These are phyloP conservation scores for Starmerella sirachaensis DNA, from an alignment of 805 yeast species.

Conservation along the genomic window DNA sequence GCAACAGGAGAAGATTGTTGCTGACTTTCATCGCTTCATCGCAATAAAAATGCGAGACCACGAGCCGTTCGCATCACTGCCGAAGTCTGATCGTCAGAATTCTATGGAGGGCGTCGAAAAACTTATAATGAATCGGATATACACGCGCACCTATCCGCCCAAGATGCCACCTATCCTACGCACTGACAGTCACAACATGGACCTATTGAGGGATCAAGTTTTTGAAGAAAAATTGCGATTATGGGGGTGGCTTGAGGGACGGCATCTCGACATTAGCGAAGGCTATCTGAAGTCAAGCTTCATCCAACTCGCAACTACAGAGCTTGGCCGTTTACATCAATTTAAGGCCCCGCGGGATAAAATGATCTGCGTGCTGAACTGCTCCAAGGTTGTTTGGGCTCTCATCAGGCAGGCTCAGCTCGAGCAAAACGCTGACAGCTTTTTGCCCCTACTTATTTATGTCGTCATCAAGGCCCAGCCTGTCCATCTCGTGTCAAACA, in stretches of 20 bases:
- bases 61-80: slow-evolving; percentile 52
- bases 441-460: slow-evolving; percentile 77
- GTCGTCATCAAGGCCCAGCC: slow-evolving; percentile 63
- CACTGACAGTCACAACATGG: slow-evolving; percentile 48
- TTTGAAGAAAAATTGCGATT: slow-evolving; percentile 44
- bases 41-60: slow-evolving; percentile 31
- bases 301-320: slow-evolving; percentile 55
- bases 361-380: slow-evolving; percentile 76
- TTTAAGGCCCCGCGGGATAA: slow-evolving; percentile 93
- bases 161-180: slow-evolving; percentile 37
- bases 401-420: slow-evolving; percentile 54
- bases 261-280: slow-evolving; percentile 63
- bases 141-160: slow-evolving; percentile 71
- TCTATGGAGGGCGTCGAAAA: slow-evolving; percentile 89
- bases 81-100: slow-evolving; percentile 47
- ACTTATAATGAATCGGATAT: slow-evolving; percentile 76
- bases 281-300: slow-evolving; percentile 40
- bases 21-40: slow-evolving; percentile 67
- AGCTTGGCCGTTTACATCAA: slow-evolving; percentile 62
- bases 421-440: slow-evolving; percentile 84
- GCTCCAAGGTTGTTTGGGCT: slow-evolving; percentile 87
- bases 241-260: slow-evolving; percentile 59
- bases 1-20: slow-evolving; percentile 67
- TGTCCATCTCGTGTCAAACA: slow-evolving; percentile 55
- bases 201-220: slow-evolving; percentile 46